These are phyloP conservation scores for Closterium sp. DNA, from an alignment of 139 green algal genomes.

Conservation along the genomic window DNA sequence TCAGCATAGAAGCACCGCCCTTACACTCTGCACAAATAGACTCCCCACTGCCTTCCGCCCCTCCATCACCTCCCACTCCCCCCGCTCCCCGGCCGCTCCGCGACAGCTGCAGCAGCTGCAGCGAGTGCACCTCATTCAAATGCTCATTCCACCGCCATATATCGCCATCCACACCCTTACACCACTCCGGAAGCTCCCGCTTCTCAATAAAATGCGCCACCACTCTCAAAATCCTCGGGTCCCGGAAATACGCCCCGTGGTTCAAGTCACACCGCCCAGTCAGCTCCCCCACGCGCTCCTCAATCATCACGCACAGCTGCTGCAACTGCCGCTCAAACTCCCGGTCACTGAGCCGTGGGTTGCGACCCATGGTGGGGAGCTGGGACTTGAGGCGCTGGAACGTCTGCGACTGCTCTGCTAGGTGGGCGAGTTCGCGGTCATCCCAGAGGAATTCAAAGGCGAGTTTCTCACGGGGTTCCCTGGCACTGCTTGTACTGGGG, in stretches of 20 bases:
- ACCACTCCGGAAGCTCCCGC: constrained; percentile 1
- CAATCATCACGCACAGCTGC: constrained; percentile 10
- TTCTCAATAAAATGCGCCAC: constrained; percentile 11
- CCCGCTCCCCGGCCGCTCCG: too few species aligned
- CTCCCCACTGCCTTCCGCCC: not conserved
- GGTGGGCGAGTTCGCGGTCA: not conserved
- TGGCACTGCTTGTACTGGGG: not conserved
- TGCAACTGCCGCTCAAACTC: constrained; percentile 22
- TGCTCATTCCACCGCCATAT: not conserved
- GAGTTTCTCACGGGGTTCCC: not conserved
- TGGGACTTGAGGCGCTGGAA: not conserved
- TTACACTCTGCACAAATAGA: too few species aligned
- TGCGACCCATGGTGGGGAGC: not conserved
- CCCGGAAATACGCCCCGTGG: constrained; percentile 22
- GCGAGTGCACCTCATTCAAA: not conserved
- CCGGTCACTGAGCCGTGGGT: not conserved
- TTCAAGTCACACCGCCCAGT: not conserved
- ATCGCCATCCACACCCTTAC: not conserved
- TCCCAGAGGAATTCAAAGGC: not conserved
- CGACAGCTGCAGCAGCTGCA: not conserved
- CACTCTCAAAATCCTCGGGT: constrained; percentile 3
- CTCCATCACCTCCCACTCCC: not conserved
- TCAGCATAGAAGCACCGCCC: too few species aligned
- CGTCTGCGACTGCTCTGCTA: not conserved
- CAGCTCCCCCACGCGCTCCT: constrained; percentile 18